These are phyloP conservation scores for Karstenula rhodostoma DNA, from an alignment of 2,329 filamentous ascomycete species.

Conservation along the genomic window DNA sequence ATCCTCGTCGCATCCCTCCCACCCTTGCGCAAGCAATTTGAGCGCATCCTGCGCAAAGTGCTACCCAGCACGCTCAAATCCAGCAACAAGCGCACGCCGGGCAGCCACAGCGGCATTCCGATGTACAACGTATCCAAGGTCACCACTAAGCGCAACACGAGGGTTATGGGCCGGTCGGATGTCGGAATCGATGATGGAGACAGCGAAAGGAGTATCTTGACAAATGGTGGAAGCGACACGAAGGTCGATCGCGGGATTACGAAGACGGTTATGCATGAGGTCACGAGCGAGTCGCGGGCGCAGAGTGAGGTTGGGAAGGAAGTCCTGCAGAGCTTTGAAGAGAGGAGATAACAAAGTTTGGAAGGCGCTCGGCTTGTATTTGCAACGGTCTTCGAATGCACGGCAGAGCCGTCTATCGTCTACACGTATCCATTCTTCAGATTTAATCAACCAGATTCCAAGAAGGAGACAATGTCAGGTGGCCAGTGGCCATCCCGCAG, in stretches of 20 bases:
- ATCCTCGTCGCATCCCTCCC: slow-evolving; percentile 35
- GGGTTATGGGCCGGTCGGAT: slow-evolving; percentile 19
- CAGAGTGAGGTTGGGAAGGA: background rate
- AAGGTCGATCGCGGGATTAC: slow-evolving; percentile 22
- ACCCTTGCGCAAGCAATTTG: slow-evolving; percentile 38
- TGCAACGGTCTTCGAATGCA: background rate
- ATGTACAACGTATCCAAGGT: slow-evolving; percentile 24
- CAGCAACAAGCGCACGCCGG: slow-evolving; percentile 19
- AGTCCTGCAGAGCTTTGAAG: background rate
- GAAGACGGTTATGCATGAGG: slow-evolving; percentile 33
- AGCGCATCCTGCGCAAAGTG: slow-evolving; percentile 27
- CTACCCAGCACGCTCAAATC: slow-evolving; percentile 25
- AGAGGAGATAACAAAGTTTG: background rate
- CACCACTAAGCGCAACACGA: slow-evolving; percentile 18
- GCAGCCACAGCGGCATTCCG: slow-evolving; percentile 21
- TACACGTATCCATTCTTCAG: background rate
- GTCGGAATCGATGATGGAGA: slow-evolving; percentile 27
- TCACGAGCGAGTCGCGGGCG: slow-evolving; percentile 20
- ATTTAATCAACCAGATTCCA: background rate
- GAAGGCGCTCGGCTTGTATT: background rate
- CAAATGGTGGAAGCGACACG: background rate
- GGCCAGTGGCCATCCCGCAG: background rate
- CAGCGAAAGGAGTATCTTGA: slow-evolving; percentile 31
- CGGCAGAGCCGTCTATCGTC: background rate
- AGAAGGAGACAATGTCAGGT: background rate